Conservation (phyloP, 169 alveolate species). For the Eimeria zaria region DNA sequence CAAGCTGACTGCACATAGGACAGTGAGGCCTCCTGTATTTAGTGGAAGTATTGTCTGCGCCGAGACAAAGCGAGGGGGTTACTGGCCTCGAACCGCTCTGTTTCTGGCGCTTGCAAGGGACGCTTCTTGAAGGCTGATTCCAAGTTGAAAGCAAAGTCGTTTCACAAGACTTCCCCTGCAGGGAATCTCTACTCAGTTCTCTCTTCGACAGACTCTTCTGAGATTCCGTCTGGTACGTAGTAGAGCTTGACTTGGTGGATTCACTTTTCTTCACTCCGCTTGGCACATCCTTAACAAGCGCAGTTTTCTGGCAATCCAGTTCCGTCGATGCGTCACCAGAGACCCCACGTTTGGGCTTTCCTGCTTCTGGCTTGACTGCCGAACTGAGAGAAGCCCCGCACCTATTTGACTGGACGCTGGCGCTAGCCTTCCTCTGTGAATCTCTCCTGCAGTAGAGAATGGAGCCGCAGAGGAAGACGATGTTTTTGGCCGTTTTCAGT, state of each 20-base stretch:
- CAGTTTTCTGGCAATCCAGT: neutral
- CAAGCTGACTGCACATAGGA: slow-evolving; percentile 68
- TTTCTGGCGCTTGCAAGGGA: slow-evolving; percentile 48
- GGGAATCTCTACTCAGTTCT: neutral
- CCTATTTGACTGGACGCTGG: neutral
- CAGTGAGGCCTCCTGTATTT: slow-evolving; percentile 67
- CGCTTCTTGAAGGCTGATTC: neutral
- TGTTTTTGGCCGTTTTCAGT: neutral
- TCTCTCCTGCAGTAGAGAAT: slow-evolving; percentile 31
- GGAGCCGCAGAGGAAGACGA: neutral
- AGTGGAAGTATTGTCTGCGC: neutral
- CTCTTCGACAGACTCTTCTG: neutral
- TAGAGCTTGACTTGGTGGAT: slow-evolving; percentile 34
- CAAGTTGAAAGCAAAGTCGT: neutral
- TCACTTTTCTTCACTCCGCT: slow-evolving; percentile 5
- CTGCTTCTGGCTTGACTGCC: neutral
- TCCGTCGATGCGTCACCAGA: neutral
- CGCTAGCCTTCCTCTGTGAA: slow-evolving; percentile 9
- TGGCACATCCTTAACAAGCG: neutral
- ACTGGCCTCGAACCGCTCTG: neutral
- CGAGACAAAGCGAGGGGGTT: slow-evolving; percentile 1
- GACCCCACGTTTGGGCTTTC: neutral
- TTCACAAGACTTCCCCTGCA: neutral
- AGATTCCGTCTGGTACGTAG: neutral
- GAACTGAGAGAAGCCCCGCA: neutral